Conservation (phyloP, 176 grass and related monocot genomes). For the Hsuehochloa calcarea region DNA sequence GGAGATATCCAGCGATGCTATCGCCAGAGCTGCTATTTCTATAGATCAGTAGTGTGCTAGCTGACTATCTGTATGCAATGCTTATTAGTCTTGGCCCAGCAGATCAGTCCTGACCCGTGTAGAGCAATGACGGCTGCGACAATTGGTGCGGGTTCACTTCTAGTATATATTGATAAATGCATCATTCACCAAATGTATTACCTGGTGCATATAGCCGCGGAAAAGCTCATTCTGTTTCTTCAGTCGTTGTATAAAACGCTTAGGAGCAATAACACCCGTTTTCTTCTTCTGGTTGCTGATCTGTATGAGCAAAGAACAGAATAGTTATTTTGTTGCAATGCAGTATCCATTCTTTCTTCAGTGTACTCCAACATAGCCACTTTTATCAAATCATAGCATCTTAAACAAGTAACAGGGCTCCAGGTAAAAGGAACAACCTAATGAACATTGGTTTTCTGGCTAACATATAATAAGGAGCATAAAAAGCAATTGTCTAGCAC, state of each 20-base stretch:
- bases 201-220: conserved; percentile 98
- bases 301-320: conserved; percentile 35
- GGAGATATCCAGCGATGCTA: too few species aligned
- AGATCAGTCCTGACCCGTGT: too few species aligned
- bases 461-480: background rate
- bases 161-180: background rate
- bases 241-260: conserved; percentile 88
- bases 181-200: conserved; percentile 33
- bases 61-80: too few species aligned
- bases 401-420: conserved; percentile 10
- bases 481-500: background rate
- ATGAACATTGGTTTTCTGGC: background rate
- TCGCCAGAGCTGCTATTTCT: too few species aligned
- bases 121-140: too few species aligned
- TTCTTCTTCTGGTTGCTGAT: conserved; percentile 98
- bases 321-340: conserved; percentile 25
- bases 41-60: too few species aligned
- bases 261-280: conserved; percentile 91
- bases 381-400: background rate
- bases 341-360: background rate
- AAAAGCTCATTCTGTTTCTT: conserved; percentile 99
- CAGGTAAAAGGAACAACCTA: background rate
- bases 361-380: background rate
- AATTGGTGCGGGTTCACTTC: too few species aligned
- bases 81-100: too few species aligned